Percentiles rank a stretch among this genome's conserved stretches.
Conservation (phyloP, 2,329 filamentous ascomycete genomes). For the Fusarium camptoceras region DNA sequence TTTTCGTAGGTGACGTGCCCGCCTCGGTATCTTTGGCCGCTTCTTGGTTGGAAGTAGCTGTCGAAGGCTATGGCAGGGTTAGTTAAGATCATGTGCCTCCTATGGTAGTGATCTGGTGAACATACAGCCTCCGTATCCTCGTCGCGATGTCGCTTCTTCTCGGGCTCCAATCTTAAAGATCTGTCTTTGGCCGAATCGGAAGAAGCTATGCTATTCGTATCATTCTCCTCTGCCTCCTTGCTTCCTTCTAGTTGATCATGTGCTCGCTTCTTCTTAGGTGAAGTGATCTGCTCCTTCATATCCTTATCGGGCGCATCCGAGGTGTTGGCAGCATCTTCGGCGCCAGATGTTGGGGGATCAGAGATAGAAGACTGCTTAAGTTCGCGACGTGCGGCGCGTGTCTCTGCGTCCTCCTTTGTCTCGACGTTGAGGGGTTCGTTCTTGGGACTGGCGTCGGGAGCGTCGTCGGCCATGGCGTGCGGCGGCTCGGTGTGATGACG, state of each 20-base stretch:
- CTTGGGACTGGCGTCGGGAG: slow-evolving; percentile 56
- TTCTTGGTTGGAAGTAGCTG: slow-evolving; percentile 33
- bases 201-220: slow-evolving; percentile 56
- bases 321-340: slow-evolving; percentile 49
- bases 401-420: slow-evolving; percentile 70
- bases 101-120: slow-evolving; percentile 6
- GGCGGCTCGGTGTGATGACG: slow-evolving; percentile 34
- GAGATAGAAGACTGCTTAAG: slow-evolving; percentile 74
- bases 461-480: slow-evolving; percentile 59
- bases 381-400: slow-evolving; percentile 72
- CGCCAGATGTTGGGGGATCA: slow-evolving; percentile 52
- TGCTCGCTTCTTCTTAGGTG: slow-evolving; percentile 75
- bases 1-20: slow-evolving; percentile 43
- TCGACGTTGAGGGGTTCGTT: slow-evolving; percentile 50
- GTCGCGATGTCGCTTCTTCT: slow-evolving; percentile 74
- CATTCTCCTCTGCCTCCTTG: slow-evolving; percentile 57
- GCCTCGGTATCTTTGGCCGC: slow-evolving; percentile 39
- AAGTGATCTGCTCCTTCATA: slow-evolving; percentile 63
- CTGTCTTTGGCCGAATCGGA: slow-evolving; percentile 62
- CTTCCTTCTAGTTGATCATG: slow-evolving; percentile 68
- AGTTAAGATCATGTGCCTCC: slow-evolving; percentile 4
- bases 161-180: slow-evolving; percentile 63
- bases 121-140: slow-evolving; percentile 55
- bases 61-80: slow-evolving; percentile 36
- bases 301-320: slow-evolving; percentile 52